Percentiles rank a stretch among this genome's conserved stretches.
Conservation (phyloP, 2,329 filamentous ascomycete genomes). For the Exophiala oligosperma region DNA sequence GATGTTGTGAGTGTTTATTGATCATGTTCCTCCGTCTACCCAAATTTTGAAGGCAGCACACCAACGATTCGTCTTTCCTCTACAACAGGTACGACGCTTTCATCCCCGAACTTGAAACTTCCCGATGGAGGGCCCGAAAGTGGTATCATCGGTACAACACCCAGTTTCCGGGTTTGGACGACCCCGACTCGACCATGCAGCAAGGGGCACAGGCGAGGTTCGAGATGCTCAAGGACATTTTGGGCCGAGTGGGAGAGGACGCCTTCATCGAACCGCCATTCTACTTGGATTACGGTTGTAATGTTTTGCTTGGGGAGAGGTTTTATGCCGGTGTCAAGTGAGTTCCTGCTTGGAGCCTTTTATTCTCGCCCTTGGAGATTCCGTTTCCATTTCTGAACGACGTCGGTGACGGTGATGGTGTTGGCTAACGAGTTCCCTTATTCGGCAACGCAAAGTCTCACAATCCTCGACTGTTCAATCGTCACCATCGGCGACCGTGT, state of each 20-base stretch:
- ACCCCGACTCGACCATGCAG: constrained; percentile 42
- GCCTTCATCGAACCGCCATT: constrained; percentile 55
- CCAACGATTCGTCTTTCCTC: not conserved
- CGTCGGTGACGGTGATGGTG: not conserved
- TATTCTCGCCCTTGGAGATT: no score
- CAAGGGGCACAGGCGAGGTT: constrained; percentile 44
- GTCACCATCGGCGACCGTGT: constrained; percentile 54
- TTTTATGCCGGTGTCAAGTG: constrained; percentile 54
- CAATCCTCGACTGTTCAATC: constrained; percentile 52
- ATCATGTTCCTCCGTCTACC: no score
- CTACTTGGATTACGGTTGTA: constrained; percentile 65
- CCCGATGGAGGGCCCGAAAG: constrained; percentile 15
- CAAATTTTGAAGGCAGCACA: no score
- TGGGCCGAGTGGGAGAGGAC: constrained; percentile 48
- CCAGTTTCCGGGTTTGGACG: constrained; percentile 47
- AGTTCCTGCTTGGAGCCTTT: not conserved
- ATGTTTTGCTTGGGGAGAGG: constrained; percentile 61
- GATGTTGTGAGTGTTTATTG: constrained; percentile 25
- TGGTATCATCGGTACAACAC: constrained; percentile 61
- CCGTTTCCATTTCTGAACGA: no score
- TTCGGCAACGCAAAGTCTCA: not conserved
- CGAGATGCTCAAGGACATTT: constrained; percentile 51
- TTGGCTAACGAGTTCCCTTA: not conserved
- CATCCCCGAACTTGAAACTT: constrained; percentile 13
- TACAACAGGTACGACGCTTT: constrained; percentile 13